Evolutionary conservation across 2,329 filamentous ascomycete species (phyloP), one percentile per base, ranked within the genome.

Genomic region (Furcasterigmium sp.): DNA sequence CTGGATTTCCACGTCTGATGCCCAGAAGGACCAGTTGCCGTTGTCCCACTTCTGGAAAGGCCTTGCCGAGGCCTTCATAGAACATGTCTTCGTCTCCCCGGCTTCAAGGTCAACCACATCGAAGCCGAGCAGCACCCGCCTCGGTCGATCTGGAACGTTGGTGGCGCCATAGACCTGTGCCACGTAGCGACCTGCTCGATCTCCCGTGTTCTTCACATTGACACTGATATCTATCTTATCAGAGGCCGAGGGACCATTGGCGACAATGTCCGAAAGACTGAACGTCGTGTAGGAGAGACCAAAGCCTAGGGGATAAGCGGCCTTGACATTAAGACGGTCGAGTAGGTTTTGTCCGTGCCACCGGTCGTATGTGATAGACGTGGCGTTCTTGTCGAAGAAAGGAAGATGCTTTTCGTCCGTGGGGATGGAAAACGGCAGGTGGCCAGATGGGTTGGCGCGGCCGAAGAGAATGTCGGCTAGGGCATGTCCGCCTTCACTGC

Each of bases 331-430:
- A 2, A 49, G 41, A 5, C 39, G 39, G 19, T 55, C 52, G 2
- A 55, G 46, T 6, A 52, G 41, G 17, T 26, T 11, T 42, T 55
- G 53, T 2, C 53, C 53, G 36, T 47, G 50, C 52, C 51, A 55
- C 1, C 46, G 46, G 19, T 55, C 51, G 11, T 53, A 54, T 1
- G 34, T 39, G 10, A 54, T 49, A 8, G 19, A 18, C 1, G 23
- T 25, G 10, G 49, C 47, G n/a, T 54, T 42, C 1, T 40, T 47
- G 17, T 55, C 46, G 17, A 50, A 48, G 3, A 39, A 26, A 3
- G 51, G 52, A 0, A 54, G 34, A 37, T 55, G 47, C 0, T 39
- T 11, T 14, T 55, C 51, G 5, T 26, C 30, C 14, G n/a, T 43
- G 1, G 52, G 52, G 5, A 54, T 48, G 2, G 42, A 49, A 10